Evolutionary conservation across 2,329 filamentous ascomycete species (phyloP).

Genomic region (Thelonectria olida): DNA sequence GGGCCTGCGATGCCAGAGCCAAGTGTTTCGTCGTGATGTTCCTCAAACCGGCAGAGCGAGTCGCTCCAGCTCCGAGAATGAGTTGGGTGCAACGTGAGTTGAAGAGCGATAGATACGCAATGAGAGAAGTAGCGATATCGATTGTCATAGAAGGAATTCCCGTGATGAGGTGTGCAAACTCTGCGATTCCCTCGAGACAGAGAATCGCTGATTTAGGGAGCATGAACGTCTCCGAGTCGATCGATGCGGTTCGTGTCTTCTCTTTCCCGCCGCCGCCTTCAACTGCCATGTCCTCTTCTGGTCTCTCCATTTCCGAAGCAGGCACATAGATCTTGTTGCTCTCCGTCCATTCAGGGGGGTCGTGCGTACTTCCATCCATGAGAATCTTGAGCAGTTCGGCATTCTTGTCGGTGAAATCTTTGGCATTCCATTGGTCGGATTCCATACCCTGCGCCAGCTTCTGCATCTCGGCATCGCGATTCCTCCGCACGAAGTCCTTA

Average conservation of each 20-base stretch:
- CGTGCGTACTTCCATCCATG: conserved; percentile 74
- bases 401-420: conserved; percentile 75
- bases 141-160: conserved; percentile 89
- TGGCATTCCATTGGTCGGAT: conserved; percentile 80
- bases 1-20: conserved; percentile 86
- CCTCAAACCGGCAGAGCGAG: conserved; percentile 85
- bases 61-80: conserved; percentile 93
- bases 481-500: conserved; percentile 77
- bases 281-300: conserved; percentile 45
- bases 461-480: conserved; percentile 78
- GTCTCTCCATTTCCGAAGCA: conserved; percentile 49
- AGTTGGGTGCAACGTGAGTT: conserved; percentile 97
- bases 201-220: conserved; percentile 85
- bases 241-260: conserved; percentile 75
- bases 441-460: conserved; percentile 81
- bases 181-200: conserved; percentile 82
- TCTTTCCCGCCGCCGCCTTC: conserved; percentile 66
- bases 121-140: conserved; percentile 80
- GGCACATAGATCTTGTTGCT: conserved; percentile 67
- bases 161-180: conserved; percentile 83
- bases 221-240: conserved; percentile 87
- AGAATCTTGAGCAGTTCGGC: conserved; percentile 70
- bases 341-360: conserved; percentile 73
- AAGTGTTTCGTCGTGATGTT: conserved; percentile 98
- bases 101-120: conserved; percentile 91